phyloP scores from a whole-genome alignment of 768 basidiomycete species.

The Suillus alpinus region DNA sequence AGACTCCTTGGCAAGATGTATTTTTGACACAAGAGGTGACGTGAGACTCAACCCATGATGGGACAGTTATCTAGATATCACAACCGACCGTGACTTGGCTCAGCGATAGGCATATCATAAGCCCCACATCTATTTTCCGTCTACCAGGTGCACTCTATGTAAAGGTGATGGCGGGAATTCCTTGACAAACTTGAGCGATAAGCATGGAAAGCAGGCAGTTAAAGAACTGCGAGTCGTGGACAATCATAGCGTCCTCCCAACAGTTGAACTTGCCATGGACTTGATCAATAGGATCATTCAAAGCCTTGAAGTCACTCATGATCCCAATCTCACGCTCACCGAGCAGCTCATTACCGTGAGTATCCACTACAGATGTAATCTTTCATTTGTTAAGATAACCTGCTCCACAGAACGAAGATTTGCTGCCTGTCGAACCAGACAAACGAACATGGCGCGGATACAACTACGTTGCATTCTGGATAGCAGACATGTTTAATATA shows the following conservation, averaged over 20 bases:
- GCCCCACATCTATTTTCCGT: background rate
- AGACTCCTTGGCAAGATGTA: background rate
- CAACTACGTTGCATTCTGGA: conserved; percentile 75
- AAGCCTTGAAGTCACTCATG: conserved; percentile 51
- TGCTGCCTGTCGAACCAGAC: conserved; percentile 61
- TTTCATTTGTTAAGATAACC: background rate
- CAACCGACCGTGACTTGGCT: background rate
- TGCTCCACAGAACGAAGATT: conserved; percentile 59
- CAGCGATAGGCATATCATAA: background rate
- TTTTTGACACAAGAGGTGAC: background rate
- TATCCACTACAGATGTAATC: conserved; percentile 9
- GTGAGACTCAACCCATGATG: background rate
- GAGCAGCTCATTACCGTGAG: conserved; percentile 59
- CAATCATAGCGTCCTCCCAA: background rate
- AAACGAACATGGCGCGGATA: conserved; percentile 63
- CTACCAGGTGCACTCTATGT: background rate
- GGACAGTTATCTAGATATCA: background rate
- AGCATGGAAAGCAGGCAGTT: background rate
- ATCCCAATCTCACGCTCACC: conserved; percentile 49
- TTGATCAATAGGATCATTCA: conserved; percentile 22
- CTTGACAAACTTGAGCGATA: background rate
- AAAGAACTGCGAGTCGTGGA: background rate
- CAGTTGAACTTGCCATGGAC: conserved; percentile 16
- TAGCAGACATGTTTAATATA: conserved; percentile 78
- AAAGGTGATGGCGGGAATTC: background rate